Evolutionary conservation across 192 early-diverging fungal species (phyloP).

Genomic region (Mortierella antarctica): DNA sequence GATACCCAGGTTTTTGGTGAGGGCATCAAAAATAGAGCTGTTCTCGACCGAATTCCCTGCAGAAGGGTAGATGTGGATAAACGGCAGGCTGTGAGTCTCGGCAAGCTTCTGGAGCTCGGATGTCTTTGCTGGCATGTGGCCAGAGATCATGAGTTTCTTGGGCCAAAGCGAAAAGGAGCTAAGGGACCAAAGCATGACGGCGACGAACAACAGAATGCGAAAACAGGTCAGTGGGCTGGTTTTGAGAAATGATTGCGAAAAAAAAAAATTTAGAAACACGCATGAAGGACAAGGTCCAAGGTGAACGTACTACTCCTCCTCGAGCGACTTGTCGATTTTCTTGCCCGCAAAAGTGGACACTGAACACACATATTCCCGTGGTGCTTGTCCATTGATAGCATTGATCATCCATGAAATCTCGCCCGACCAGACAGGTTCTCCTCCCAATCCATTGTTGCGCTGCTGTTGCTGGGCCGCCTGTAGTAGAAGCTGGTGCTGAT

Average conservation of each 20-base stretch:
- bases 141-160: constrained; percentile 24
- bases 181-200: background rate
- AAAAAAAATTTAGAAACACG: background rate
- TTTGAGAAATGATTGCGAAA: background rate
- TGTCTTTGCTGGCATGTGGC: constrained; percentile 47
- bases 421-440: constrained; percentile 44
- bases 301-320: constrained; percentile 43
- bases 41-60: constrained; percentile 35
- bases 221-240: background rate
- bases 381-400: constrained; percentile 4
- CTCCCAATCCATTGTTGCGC: constrained; percentile 19
- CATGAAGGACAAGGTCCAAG: background rate
- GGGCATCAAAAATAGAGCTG: constrained; percentile 34
- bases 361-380: constrained; percentile 28
- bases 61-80: constrained; percentile 43
- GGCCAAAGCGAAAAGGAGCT: constrained; percentile 44
- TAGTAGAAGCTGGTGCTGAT: constrained; percentile 30
- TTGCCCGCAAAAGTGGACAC: constrained; percentile 49
- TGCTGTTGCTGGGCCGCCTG: constrained; percentile 38
- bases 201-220: background rate
- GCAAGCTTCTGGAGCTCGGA: constrained; percentile 43
- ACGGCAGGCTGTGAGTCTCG: constrained; percentile 31
- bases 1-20: constrained; percentile 30
- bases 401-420: constrained; percentile 42
- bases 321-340: constrained; percentile 38